Percentiles rank a stretch among this genome's conserved stretches.
phyloP scores from a whole-genome alignment of 805 yeast species.

The Geotrichum ghanense region DNA sequence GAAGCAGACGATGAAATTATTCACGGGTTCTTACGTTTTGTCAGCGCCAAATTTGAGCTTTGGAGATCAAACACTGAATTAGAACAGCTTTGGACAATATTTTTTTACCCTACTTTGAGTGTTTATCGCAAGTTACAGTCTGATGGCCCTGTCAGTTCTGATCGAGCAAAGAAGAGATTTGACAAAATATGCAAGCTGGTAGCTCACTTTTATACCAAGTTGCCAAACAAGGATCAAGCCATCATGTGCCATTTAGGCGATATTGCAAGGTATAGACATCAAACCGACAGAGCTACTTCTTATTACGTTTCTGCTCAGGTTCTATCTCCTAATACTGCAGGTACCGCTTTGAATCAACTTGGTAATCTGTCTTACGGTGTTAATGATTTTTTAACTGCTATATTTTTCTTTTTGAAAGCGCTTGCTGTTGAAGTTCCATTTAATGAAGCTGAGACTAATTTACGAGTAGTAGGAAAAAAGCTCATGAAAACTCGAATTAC shows the following conservation, averaged over 20 bases:
- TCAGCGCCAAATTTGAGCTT: not conserved
- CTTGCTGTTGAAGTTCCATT: not conserved
- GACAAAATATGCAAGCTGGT: not conserved
- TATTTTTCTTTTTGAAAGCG: not conserved
- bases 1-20: not conserved
- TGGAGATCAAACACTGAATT: not conserved
- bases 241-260: conserved; percentile 1
- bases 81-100: not conserved
- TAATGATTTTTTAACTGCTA: conserved; percentile 1
- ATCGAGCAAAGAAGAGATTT: not conserved
- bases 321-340: not conserved
- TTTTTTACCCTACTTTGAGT: not conserved
- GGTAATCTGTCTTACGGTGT: not conserved
- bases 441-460: not conserved
- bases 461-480: not conserved
- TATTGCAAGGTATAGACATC: not conserved
- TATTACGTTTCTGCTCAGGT: not conserved
- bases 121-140: not conserved
- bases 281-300: not conserved
- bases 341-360: not conserved
- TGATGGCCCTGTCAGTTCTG: conserved; percentile 1
- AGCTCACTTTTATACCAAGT: not conserved
- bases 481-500: not conserved
- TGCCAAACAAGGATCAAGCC: not conserved
- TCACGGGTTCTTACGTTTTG: not conserved